phyloP scores from a whole-genome alignment of 257 asterid species.

The Leonotis leonurus region DNA sequence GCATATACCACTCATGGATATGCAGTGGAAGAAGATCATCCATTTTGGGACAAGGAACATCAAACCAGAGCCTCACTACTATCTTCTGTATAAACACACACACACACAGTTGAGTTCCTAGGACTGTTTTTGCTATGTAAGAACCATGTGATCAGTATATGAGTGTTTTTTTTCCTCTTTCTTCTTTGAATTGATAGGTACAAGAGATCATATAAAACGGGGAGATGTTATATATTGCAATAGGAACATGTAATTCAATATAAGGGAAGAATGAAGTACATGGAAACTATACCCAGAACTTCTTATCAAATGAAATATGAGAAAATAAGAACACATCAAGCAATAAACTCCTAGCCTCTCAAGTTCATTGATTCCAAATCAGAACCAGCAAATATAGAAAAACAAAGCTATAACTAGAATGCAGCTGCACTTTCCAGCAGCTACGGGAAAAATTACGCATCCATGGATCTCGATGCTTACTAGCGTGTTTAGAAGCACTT shows the following conservation, averaged over 20 bases:
- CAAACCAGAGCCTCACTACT: conserved; percentile 40
- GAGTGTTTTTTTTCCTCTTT: not conserved
- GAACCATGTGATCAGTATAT: not conserved
- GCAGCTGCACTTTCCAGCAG: conserved; percentile 26
- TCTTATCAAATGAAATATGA: conserved; percentile 29
- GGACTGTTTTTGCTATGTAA: not conserved
- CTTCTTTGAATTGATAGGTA: not conserved
- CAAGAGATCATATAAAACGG: not conserved
- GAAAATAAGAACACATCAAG: conserved; percentile 32
- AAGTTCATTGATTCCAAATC: conserved; percentile 25
- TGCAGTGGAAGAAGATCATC: conserved; percentile 48
- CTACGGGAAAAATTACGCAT: conserved; percentile 9
- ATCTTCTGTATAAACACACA: conserved; percentile 32
- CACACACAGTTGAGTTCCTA: not conserved
- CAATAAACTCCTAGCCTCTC: conserved; percentile 32
- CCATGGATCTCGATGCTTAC: not conserved
- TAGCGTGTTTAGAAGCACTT: conserved; percentile 38
- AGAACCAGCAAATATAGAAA: conserved; percentile 17
- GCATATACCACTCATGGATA: not conserved
- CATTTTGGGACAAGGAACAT: conserved; percentile 48
- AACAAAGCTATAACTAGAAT: conserved; percentile 27
- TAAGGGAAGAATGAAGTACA: conserved; percentile 9
- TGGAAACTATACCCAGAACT: conserved; percentile 25
- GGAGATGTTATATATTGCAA: not conserved
- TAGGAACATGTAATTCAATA: conserved; percentile 12